phyloP scores from a whole-genome alignment of 2,329 filamentous ascomycete species.

The Xylariaceae sp. region DNA sequence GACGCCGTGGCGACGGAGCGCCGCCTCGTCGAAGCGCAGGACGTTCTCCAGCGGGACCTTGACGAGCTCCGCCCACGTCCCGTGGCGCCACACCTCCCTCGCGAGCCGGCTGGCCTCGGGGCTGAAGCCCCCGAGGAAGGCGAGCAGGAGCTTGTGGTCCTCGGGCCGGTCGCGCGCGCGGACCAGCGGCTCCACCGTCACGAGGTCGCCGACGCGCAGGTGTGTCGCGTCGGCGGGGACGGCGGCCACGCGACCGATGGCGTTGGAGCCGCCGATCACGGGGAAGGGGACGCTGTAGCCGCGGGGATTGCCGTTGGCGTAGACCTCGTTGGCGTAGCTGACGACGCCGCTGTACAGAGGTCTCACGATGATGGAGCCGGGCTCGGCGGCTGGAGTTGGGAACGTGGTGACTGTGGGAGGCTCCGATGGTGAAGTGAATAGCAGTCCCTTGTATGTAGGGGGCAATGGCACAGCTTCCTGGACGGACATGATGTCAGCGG shows the following conservation, averaged over 20 bases:
- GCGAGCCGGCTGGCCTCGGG: background rate
- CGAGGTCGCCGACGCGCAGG: constrained; percentile 11
- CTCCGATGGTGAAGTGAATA: constrained; percentile 6
- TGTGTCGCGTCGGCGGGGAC: constrained; percentile 7
- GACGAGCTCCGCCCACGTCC: constrained; percentile 13
- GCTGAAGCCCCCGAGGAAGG: background rate
- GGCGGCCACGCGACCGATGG: constrained; percentile 14
- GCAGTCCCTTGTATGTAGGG: constrained; percentile 8
- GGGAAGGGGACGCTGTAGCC: constrained; percentile 9
- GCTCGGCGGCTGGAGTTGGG: constrained; percentile 6
- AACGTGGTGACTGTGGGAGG: constrained; percentile 3
- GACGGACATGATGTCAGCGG: too few species aligned
- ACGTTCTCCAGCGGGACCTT: constrained; percentile 12
- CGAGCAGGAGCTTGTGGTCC: background rate
- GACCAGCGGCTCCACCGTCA: constrained; percentile 8
- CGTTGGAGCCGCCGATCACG: constrained; percentile 2
- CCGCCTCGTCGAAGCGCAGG: constrained; percentile 9
- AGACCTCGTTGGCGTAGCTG: constrained; percentile 9
- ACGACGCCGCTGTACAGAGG: constrained; percentile 10
- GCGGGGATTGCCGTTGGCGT: constrained; percentile 12
- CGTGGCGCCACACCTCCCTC: background rate
- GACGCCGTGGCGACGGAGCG: constrained; percentile 1
- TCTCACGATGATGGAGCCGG: constrained; percentile 6
- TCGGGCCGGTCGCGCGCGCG: constrained; percentile 4
- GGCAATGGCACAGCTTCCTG: constrained; percentile 1